Base-by-base conservation (phyloP, 139 green algal species). In the Diplosphaera chodatii region DNA sequence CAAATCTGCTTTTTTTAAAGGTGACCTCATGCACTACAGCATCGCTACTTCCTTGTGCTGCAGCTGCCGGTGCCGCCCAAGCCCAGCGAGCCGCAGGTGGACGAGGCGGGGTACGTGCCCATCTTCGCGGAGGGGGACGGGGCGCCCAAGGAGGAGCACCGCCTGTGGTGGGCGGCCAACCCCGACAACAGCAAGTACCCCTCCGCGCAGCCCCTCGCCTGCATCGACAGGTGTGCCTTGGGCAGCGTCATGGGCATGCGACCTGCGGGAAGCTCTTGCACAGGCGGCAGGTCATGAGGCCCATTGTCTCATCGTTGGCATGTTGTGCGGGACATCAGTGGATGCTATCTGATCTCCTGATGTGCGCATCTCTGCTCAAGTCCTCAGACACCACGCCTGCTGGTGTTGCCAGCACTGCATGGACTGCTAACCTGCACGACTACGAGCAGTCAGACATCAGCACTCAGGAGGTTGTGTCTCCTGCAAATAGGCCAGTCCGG, bases 141-240 rank as follows among this genome's bases (percentile, higher is more conserved):
- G 34, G 25, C 15, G 33, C 33, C 48, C 34, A 63, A 25, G 32
- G 66, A 71, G 66, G 10, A 23, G 66, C 55, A 55, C 16, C 74
- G 74, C 8, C 67, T 79, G 25, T 79, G 62, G 55, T 28, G 70
- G 62, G 74, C 74, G 3, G 62, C 74, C 31, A 64, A 70, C 4
- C 62, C 70, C 37, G 74, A 79, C 68, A 74, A 74, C 23, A 34
- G 33, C 21, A 59, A 28, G 25, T 79, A 79, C 63, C 28, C 34
- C n/a, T 67, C 40, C 10, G 59, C 34, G 21, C 66, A 79, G 28
- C 20, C 59, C 21, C 67, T 79, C 4, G 62, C 63, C 59, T 59
- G 28, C 34, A 74, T 79, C 62, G 62, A 62, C 41, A 63, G 34
- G 67, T 69, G 33, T n/a, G n/a, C n/a, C n/a, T n/a, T n/a, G n/a